Evolutionary conservation across 73 alveolate species (phyloP), one percentile per base, ranked within the genome.

Genomic region (Breviolum minutum): DNA sequence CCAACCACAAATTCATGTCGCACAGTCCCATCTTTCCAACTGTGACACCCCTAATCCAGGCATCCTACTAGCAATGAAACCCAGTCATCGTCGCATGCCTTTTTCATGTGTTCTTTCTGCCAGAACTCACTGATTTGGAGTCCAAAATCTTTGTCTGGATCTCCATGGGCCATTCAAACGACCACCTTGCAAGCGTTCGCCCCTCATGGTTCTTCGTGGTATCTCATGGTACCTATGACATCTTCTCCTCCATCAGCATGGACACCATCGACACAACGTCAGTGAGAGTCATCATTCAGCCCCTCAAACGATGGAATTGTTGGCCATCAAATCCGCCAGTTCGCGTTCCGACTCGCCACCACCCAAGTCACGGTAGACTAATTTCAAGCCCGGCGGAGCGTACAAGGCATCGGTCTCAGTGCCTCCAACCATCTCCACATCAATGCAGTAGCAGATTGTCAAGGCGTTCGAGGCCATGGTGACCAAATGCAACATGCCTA

Each of bases 401-500:
- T 90, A 90, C 32, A 90, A 63, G 87, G 96, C 96, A 54, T 90
- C 96, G 40, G 96, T 90, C 68, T 90, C 96, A 22, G 96, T 90
- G 40, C 96, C 96, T 12, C 96, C 96, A 73, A 90, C 96, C 96
- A 90, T 90, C 96, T 90, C 96, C 96, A 90, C 96, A 48, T 90
- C 96, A 40, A 90, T 90, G 96, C 96, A 90, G 27, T 90, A 90
- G 87, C 96, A 90, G 76, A 90, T 90, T 29, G 96, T 90, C 87
- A 90, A 30, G 29, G 96, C 96, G 19, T 90, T 90, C 64, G 96
- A 90, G 62, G 96, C 70, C 96, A 90, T 90, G 62, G 96, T 90
- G 26, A 90, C 87, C 63, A 90, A 64, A 63, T 90, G 96, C 14
- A 90, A 74, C 96, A 90, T 90, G 82, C 85, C 85, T 76, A 40